Conservation (phyloP, 2,329 filamentous ascomycete genomes). For the Beauveria caledonica region DNA sequence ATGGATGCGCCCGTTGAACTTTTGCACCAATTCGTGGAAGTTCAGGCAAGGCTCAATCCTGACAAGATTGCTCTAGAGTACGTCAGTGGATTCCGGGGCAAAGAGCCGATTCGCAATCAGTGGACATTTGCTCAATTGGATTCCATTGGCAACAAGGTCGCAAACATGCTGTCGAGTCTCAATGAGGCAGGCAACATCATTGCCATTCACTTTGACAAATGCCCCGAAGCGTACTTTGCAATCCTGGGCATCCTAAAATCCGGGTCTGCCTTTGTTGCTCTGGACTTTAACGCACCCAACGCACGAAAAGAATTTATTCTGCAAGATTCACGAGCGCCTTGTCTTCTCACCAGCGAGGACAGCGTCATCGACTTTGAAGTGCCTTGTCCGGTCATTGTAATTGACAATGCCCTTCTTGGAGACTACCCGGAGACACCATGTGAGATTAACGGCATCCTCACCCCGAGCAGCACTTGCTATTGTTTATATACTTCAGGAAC, state of each 20-base stretch:
- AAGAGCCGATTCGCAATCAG: slow-evolving; percentile 34
- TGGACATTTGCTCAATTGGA: slow-evolving; percentile 77
- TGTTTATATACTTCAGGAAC: slow-evolving; percentile 85
- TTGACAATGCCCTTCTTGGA: slow-evolving; percentile 25
- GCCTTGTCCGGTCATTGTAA: slow-evolving; percentile 24
- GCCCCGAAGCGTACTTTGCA: slow-evolving; percentile 72
- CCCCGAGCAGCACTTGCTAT: slow-evolving; percentile 58
- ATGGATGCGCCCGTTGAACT: slow-evolving; percentile 52
- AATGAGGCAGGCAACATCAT: slow-evolving; percentile 54
- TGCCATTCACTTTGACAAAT: slow-evolving; percentile 77
- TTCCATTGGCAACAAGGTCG: slow-evolving; percentile 61
- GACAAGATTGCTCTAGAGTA: slow-evolving; percentile 67
- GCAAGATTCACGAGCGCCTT: slow-evolving; percentile 58
- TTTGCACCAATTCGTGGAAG: slow-evolving; percentile 73
- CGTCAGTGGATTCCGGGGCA: slow-evolving; percentile 45
- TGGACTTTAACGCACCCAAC: slow-evolving; percentile 66
- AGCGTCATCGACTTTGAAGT: slow-evolving; percentile 26
- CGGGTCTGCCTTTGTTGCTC: slow-evolving; percentile 71
- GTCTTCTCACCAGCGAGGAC: slow-evolving; percentile 48
- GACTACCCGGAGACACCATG: slow-evolving; percentile 13
- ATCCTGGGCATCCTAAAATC: slow-evolving; percentile 77
- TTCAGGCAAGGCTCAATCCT: slow-evolving; percentile 47
- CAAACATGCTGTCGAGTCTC: slow-evolving; percentile 49
- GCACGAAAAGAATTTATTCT: slow-evolving; percentile 72
- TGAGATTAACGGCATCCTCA: slow-evolving; percentile 16